Conservation (phyloP, 2,329 filamentous ascomycete species). For the Aureobasidium pullulans region DNA sequence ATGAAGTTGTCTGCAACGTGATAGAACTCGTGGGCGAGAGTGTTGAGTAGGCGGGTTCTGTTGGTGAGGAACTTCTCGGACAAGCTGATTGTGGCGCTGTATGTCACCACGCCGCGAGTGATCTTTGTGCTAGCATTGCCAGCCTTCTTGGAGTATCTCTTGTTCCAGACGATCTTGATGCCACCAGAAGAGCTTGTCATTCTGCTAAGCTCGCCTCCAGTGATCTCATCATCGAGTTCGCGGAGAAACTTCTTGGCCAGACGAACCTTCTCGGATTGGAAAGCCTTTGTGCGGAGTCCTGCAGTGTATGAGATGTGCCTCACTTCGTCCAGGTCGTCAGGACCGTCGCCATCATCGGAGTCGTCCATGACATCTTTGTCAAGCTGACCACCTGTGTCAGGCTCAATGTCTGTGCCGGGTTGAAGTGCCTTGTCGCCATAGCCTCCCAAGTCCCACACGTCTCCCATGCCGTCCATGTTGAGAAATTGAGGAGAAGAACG, state of each 20-base stretch:
- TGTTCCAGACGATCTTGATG: slow-evolving; percentile 64
- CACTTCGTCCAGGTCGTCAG: no score
- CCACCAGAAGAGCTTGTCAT: slow-evolving; percentile 61
- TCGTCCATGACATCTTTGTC: no score
- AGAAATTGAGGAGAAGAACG: no score
- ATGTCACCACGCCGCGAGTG: slow-evolving; percentile 38
- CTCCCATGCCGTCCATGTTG: no score
- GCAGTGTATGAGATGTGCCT: no score
- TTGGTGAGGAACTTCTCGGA: slow-evolving; percentile 80
- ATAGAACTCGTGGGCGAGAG: slow-evolving; percentile 93
- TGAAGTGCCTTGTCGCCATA: no score
- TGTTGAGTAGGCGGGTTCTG: slow-evolving; percentile 71
- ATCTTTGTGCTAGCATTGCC: slow-evolving; percentile 51
- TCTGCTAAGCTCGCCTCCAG: slow-evolving; percentile 49
- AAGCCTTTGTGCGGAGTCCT: no score
- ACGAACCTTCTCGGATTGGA: slow-evolving; percentile 44
- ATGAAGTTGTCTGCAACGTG: slow-evolving; percentile 90
- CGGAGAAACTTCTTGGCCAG: slow-evolving; percentile 57
- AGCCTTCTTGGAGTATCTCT: slow-evolving; percentile 71
- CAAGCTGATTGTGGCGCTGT: slow-evolving; percentile 71
- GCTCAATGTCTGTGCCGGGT: no score
- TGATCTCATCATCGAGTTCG: slow-evolving; percentile 61
- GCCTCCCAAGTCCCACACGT: no score
- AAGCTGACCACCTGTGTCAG: no score
- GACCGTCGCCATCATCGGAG: no score